Evolutionary conservation across 371 early-diverging fungal genomes (phyloP).

Genomic region (Haplosporangium sp.): DNA sequence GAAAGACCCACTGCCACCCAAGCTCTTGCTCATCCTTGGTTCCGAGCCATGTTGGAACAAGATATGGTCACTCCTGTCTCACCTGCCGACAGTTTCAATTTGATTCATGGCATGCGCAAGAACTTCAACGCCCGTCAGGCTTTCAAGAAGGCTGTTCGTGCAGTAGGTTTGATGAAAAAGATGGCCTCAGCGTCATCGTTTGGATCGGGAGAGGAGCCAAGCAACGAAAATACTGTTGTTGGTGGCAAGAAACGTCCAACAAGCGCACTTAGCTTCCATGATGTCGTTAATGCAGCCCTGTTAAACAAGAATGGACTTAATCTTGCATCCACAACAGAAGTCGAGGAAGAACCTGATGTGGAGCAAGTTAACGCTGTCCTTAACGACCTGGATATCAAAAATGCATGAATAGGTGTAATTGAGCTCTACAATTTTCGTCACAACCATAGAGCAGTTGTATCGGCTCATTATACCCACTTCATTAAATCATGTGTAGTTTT

Average conservation of each 20-base stretch:
- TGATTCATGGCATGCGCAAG: conserved; percentile 80
- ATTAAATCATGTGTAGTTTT: too few species aligned
- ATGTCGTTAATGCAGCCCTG: conserved; percentile 41
- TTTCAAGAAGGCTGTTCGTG: conserved; percentile 75
- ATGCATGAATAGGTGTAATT: background rate
- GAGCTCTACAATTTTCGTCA: background rate
- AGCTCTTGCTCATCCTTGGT: conserved; percentile 80
- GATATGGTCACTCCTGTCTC: conserved; percentile 53
- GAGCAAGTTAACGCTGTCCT: background rate
- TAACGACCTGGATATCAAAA: background rate
- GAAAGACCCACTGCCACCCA: conserved; percentile 76
- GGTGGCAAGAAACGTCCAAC: conserved; percentile 29
- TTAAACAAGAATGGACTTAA: conserved; percentile 33
- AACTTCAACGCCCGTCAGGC: conserved; percentile 86
- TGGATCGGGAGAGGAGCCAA: conserved; percentile 38
- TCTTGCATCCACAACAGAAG: background rate
- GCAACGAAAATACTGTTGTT: conserved; percentile 9
- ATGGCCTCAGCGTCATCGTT: conserved; percentile 31
- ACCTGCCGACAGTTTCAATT: conserved; percentile 57
- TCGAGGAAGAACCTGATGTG: background rate
- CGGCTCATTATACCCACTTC: background rate
- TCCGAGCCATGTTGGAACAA: conserved; percentile 58
- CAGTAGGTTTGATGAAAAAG: conserved; percentile 48
- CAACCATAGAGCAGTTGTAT: too few species aligned
- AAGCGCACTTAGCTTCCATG: conserved; percentile 46